Evolutionary conservation across 805 yeast species (phyloP).

Genomic region (Metschnikowia matae): DNA sequence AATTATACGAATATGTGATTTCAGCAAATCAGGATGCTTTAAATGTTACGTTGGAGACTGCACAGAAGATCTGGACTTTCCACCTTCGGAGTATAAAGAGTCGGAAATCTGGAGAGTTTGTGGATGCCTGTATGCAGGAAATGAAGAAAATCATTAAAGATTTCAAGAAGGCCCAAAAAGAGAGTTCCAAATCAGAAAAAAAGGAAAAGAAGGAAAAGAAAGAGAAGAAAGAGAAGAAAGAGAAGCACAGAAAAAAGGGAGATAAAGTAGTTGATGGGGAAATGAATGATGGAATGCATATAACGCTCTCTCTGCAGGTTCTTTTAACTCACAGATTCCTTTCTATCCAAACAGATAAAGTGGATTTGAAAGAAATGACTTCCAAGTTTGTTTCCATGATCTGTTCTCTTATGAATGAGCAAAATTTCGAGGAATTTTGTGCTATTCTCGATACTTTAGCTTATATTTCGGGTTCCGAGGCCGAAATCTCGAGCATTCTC

Average conservation of each 20-base stretch:
- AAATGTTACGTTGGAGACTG: slow-evolving; percentile 6
- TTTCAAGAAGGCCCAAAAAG: neutral
- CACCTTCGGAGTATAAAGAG: slow-evolving; percentile 19
- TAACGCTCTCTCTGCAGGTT: neutral
- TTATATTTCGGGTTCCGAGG: neutral
- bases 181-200: neutral
- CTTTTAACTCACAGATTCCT: slow-evolving; percentile 10
- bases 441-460: slow-evolving; percentile 9
- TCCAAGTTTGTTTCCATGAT: slow-evolving; percentile 5
- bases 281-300: too few relatives aligned
- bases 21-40: neutral
- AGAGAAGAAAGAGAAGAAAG: too few relatives aligned
- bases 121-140: neutral
- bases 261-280: too few relatives aligned
- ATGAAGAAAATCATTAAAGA: neutral
- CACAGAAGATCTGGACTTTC: slow-evolving; percentile 11
- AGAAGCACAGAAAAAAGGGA: too few relatives aligned
- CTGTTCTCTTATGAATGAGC: slow-evolving; percentile 1
- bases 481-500: neutral
- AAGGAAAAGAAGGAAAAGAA: too few relatives aligned
- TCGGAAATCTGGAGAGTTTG: slow-evolving; percentile 5
- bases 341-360: slow-evolving; percentile 3
- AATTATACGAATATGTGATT: slow-evolving; percentile 17
- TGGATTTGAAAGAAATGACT: slow-evolving; percentile 3
- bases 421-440: slow-evolving; percentile 5